Base-by-base conservation (phyloP, 345 rosid genomes). In the Orychophragmus violaceus region DNA sequence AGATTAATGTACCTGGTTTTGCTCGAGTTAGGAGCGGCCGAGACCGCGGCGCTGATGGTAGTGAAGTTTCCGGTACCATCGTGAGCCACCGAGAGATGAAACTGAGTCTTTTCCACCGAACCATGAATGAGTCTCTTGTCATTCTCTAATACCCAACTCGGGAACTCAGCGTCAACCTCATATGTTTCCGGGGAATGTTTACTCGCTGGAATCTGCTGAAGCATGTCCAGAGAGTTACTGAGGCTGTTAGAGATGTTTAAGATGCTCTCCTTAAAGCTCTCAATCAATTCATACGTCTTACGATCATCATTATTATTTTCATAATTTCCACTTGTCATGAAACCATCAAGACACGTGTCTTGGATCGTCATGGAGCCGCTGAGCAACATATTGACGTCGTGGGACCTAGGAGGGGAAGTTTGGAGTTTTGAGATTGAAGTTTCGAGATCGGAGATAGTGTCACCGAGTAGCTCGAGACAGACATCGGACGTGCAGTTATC, bases 291-390 rank as follows among this genome's bases (percentile, higher is more conserved):
- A 37, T 30, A 29, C 23, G 4, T 58, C 32, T 9, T 37, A 30
- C n/a, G n/a, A n/a, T 53, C 54, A 11, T 64, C 52, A 14, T 59
- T 71, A 53, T 83, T 9, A 4, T 10, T 21, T 46, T 46, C 67
- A 45, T 80, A 77, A 25, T 60, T 3, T 53, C 0, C 39, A 35
- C 28, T 46, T 8, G 27, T 13, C 19, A 32, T 19, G 45, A 92
- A 87, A 68, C 98, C 95, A 28, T 89, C 93, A 6, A 92, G 96
- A 57, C 96, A 92, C 42, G 98, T 92, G 84, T 84, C 87, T 81
- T 87, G 93, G 68, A 89, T 86, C 14, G 96, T 89, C 82, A 89
- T 87, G 48, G 96, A 87, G 12, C 71, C 84, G 71, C 91, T 87
- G 16, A 89, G 69, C 33, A 92, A 61, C 29, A 93, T 87, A 42